Base-by-base conservation (phyloP, 2,329 filamentous ascomycete species). In the Pestalotiopsis sp. region DNA sequence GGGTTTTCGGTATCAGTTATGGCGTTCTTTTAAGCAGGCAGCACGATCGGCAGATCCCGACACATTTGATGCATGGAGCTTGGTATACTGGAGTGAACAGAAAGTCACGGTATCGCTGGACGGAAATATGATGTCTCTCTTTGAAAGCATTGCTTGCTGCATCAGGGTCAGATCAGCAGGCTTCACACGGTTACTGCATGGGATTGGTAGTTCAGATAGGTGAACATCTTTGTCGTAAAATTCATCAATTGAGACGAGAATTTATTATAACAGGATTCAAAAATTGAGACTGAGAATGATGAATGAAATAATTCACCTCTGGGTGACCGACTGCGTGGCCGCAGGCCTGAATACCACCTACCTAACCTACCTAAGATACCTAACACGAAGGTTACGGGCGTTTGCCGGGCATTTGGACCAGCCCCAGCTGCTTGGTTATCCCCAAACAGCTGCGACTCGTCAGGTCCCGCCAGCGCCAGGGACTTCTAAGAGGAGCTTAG, bases 11-110 rank as follows among this genome's bases (percentile, higher is more conserved):
- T 45, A 20, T 66, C 31, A 25, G 52, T 56, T 39, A 60, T 13
- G 64, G 64, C 64, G 64, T 66, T 66, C 31, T 52, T 52, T 36
- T 9, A 36, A 52, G 45, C 45, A 52, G 58, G 52, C 20, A 38
- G 56, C 31, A 36, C 31, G 36, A 59, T 60, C 17, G 45, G 41
- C 25, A 56, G 64, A 27, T 60, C 64, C 60, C 56, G 36, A 60
- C 64, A 66, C 20, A 14, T 38, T 56, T 31, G 41, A 56, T 56
- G 27, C 45, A 58, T 49, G 23, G 41, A 39, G 61, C n/a, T 25
- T 41, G 61, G 38, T 49, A 27, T n/a, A 62, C 38, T 39, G 25
- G 27, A 27, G 59, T 27, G 36, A 12, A 39, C 23, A n/a, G 59
- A 36, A 62, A 62, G 27, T 17, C 38, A 20, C 17, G 59, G 59